Percentiles rank a stretch among this genome's conserved stretches.
These are phyloP conservation scores for Corynespora cassiicola DNA, from an alignment of 2,329 filamentous ascomycete genomes.

Conservation along the genomic window DNA sequence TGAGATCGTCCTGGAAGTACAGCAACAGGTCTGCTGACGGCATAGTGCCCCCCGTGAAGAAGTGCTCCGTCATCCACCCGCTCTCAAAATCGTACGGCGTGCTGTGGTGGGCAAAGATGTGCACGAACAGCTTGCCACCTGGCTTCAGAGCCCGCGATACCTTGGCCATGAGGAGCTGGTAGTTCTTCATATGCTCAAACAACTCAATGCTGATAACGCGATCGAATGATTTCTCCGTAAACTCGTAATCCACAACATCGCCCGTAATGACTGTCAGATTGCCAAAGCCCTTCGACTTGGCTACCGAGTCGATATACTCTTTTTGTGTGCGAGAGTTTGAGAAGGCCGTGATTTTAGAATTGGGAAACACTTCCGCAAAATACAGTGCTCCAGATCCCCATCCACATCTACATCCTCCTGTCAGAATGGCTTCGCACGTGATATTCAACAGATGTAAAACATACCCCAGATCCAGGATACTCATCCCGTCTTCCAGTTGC, in stretches of 20 bases:
- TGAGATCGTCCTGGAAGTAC: slow-evolving; percentile 70
- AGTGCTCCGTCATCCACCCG: slow-evolving; percentile 77
- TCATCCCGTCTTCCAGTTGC: slow-evolving; percentile 65
- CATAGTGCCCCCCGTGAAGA: slow-evolving; percentile 75
- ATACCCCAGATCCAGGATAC: slow-evolving; percentile 67
- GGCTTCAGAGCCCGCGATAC: slow-evolving; percentile 65
- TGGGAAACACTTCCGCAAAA: slow-evolving; percentile 70
- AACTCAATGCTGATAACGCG: slow-evolving; percentile 73
- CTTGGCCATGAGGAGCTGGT: slow-evolving; percentile 71
- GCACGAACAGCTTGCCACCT: slow-evolving; percentile 71
- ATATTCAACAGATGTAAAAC: slow-evolving; percentile 16
- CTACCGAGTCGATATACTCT: slow-evolving; percentile 68
- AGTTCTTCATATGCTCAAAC: slow-evolving; percentile 81
- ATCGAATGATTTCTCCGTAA: slow-evolving; percentile 65
- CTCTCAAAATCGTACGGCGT: slow-evolving; percentile 74
- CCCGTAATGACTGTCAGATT: slow-evolving; percentile 72
- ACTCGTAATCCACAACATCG: slow-evolving; percentile 71
- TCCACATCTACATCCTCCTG: slow-evolving; percentile 60
- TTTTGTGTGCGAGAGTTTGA: slow-evolving; percentile 75
- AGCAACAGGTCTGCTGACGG: slow-evolving; percentile 70
- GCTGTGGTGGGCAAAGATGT: slow-evolving; percentile 69
- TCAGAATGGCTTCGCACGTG: slow-evolving; percentile 7
- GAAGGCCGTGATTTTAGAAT: slow-evolving; percentile 68
- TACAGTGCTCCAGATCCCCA: slow-evolving; percentile 72
- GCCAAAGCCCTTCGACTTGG: slow-evolving; percentile 60